A percentile compares a stretch with the other conserved stretches of the same genome.
These are phyloP conservation scores for Pleurotus citrinopileatus DNA, from an alignment of 768 basidiomycete species.

Conservation along the genomic window DNA sequence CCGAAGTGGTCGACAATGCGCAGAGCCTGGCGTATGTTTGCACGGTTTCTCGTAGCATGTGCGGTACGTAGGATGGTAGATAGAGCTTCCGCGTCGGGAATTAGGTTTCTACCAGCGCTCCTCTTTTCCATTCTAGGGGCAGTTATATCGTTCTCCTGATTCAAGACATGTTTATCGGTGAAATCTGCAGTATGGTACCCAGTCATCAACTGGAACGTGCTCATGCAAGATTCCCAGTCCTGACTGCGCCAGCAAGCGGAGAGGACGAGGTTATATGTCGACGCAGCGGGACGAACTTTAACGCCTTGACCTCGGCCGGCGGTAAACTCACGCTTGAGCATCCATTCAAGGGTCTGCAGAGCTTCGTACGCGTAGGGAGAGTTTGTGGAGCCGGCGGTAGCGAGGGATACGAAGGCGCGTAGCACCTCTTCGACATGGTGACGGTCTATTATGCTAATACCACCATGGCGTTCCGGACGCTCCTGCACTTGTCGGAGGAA, in stretches of 20 bases:
- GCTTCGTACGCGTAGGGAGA: slow-evolving; percentile 36
- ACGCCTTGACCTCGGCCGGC: slow-evolving; percentile 30
- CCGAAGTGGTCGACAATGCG: slow-evolving; percentile 54
- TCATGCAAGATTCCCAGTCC: slow-evolving; percentile 60
- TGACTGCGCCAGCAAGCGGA: slow-evolving; percentile 57
- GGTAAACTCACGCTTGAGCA: slow-evolving; percentile 52
- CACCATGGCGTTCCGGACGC: slow-evolving; percentile 33
- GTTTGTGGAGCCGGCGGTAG: slow-evolving; percentile 29
- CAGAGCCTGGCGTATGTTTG: slow-evolving; percentile 56
- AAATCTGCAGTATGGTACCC: slow-evolving; percentile 58
- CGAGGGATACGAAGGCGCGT: slow-evolving; percentile 45
- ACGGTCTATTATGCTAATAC: slow-evolving; percentile 41
- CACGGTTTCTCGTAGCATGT: slow-evolving; percentile 45
- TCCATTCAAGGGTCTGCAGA: slow-evolving; percentile 65
- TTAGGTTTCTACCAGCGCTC: slow-evolving; percentile 39
- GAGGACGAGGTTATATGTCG: slow-evolving; percentile 62
- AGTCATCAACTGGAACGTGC: slow-evolving; percentile 70
- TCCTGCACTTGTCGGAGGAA: slow-evolving; percentile 62
- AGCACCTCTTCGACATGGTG: slow-evolving; percentile 63
- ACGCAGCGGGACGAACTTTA: slow-evolving; percentile 42
- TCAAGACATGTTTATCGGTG: slow-evolving; percentile 40
- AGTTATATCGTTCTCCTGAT: neutral
- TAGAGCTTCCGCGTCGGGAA: slow-evolving; percentile 51
- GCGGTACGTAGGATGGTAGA: slow-evolving; percentile 59
- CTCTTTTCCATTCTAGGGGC: slow-evolving; percentile 41